These are phyloP conservation scores for Pistacia integerrima DNA, from an alignment of 345 rosid species.

Conservation along the genomic window DNA sequence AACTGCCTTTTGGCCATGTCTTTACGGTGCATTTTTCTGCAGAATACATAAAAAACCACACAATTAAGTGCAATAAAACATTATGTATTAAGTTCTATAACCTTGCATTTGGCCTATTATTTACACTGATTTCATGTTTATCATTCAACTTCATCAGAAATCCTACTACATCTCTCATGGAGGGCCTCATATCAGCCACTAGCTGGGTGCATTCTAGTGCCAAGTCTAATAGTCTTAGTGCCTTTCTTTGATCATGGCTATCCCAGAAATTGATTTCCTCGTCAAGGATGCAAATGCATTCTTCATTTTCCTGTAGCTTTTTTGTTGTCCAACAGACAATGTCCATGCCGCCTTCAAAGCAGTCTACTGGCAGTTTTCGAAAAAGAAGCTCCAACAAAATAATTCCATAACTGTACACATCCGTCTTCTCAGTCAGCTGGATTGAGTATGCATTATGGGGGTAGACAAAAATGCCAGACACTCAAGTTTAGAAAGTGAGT, in stretches of 20 bases:
- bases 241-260: slow-evolving; percentile 34
- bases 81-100: neutral
- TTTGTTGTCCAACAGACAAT: slow-evolving; percentile 35
- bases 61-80: neutral
- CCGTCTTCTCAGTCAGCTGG: slow-evolving; percentile 37
- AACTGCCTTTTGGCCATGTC: neutral
- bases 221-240: slow-evolving; percentile 36
- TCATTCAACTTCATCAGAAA: slow-evolving; percentile 34
- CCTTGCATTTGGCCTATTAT: neutral
- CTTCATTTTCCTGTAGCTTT: slow-evolving; percentile 33
- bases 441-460: slow-evolving; percentile 35
- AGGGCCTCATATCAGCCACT: slow-evolving; percentile 34
- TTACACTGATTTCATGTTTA: slow-evolving; percentile 13
- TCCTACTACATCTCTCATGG: slow-evolving; percentile 41
- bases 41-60: neutral
- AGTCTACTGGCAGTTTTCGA: slow-evolving; percentile 40
- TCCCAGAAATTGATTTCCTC: slow-evolving; percentile 38
- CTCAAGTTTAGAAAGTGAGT: neutral
- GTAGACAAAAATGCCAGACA: slow-evolving; percentile 1
- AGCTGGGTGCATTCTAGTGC: slow-evolving; percentile 40
- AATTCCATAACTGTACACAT: slow-evolving; percentile 42
- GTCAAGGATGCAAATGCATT: slow-evolving; percentile 33
- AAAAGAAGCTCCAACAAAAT: slow-evolving; percentile 35
- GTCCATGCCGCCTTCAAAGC: slow-evolving; percentile 35
- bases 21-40: neutral